Conservation (phyloP, 306 rosid genomes). For the Cicer chorassanicum region DNA sequence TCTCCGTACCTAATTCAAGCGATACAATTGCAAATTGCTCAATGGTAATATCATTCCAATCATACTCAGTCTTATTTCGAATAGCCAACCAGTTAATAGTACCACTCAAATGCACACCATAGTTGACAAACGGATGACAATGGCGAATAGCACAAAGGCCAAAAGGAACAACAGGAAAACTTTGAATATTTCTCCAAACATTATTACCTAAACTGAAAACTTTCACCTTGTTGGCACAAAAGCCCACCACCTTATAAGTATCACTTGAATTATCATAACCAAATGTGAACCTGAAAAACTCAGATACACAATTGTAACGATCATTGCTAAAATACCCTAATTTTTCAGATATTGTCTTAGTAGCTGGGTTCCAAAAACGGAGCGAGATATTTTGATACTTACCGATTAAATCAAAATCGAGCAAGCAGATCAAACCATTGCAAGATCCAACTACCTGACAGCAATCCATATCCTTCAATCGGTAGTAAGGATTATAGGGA, state of each 20-base stretch:
- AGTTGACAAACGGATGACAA: background rate
- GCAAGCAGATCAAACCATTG: conserved; percentile 1
- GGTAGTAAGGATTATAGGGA: background rate
- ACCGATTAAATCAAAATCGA: background rate
- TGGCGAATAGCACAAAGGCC: background rate
- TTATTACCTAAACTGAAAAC: background rate
- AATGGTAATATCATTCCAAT: background rate
- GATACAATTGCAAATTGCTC: background rate
- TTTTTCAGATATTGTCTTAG: background rate
- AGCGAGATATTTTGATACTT: background rate
- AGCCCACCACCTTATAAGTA: background rate
- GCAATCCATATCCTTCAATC: background rate
- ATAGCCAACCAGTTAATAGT: conserved; percentile 1
- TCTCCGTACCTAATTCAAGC: background rate
- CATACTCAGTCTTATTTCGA: background rate
- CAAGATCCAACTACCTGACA: background rate
- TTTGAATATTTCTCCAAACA: background rate
- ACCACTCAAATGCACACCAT: background rate
- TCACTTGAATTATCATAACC: background rate
- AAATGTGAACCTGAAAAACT: background rate
- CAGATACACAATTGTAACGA: too few relatives aligned
- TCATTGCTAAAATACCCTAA: background rate
- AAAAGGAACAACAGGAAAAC: background rate
- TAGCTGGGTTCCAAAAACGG: conserved; percentile 4
- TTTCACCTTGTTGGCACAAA: background rate